Evolutionary conservation across 352 stramenopile genomes (phyloP), one percentile per base, ranked within the genome.

Genomic region (Phytopythium montanum): DNA sequence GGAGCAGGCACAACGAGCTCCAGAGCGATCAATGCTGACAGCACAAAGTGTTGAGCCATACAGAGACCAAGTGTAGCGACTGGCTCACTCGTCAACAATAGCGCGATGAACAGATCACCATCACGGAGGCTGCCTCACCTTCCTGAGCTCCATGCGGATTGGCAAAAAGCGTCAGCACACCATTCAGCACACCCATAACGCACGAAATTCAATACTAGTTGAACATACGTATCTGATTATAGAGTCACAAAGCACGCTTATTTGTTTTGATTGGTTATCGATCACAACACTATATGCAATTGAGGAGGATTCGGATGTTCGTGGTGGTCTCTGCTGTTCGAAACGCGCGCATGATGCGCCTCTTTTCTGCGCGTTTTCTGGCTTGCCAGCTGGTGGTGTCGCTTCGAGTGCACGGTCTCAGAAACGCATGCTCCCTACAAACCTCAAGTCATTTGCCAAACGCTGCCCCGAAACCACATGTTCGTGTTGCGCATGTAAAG

Each of bases 1-100:
- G n/a, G 42, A 1, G 64, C 60, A 9, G 12, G 62, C 64, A 70
- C 67, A 81, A 56, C 56, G 69, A 60, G 12, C 38, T 21, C 38
- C 38, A 21, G 9, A 18, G 3, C 38, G 38, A 44, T 44, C 38
- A 42, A 42, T 21, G 12, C 13, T 7, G 36, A 5, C n/a, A 19
- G 0, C 36, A 38, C 33, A 38, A 14, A 14, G 33, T 12, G 33
- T 38, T 38, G 33, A 12, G 33, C 14, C 2, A 38, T 38, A 38
- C 5, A 9, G 33, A 38, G 33, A 16, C 8, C 33, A 38, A 38
- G 33, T 38, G 33, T 38, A 12, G 3, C 33, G 33, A 38, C 33
- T 38, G 33, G 33, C 33, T 38, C 33, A 38, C 33, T 38, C n/a
- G n/a, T n/a, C n/a, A n/a, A n/a, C 5, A 36, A 5, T 10, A 36